Conservation (phyloP, 2,329 filamentous ascomycete species). For the Xylariaceae sp. region DNA sequence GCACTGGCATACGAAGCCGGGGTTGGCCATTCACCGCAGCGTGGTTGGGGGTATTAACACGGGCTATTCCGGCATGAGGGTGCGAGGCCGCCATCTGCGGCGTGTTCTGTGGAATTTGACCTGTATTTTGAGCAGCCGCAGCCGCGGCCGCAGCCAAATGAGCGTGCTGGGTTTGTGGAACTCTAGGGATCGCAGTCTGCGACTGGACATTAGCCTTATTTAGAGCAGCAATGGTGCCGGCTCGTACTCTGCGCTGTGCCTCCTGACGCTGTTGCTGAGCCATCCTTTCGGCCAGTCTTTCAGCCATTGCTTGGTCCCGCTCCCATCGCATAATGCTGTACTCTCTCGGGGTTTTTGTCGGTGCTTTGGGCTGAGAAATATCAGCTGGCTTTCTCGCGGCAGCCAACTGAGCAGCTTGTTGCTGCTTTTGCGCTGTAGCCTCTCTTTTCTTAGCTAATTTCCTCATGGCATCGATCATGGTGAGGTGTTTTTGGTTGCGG, state of each 20-base stretch:
- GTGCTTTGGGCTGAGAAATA: constrained; percentile 43
- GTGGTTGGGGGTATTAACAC: constrained; percentile 43
- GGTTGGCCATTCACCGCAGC: constrained; percentile 44
- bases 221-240: constrained; percentile 19
- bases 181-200: constrained; percentile 44
- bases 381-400: constrained; percentile 80
- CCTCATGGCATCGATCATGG: constrained; percentile 88
- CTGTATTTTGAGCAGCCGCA: constrained; percentile 34
- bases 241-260: constrained; percentile 51
- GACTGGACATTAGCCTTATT: constrained; percentile 28
- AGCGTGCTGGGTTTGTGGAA: constrained; percentile 42
- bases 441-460: constrained; percentile 95
- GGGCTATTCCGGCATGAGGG: constrained; percentile 36
- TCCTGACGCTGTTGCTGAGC: constrained; percentile 53
- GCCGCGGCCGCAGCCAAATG: constrained; percentile 41
- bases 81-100: constrained; percentile 34
- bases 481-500: constrained; percentile 79
- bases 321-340: constrained; percentile 89
- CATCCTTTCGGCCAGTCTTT: constrained; percentile 58
- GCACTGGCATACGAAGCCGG: constrained; percentile 51
- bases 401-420: constrained; percentile 71
- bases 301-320: constrained; percentile 65
- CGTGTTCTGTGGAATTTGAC: constrained; percentile 36
- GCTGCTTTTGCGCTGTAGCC: constrained; percentile 77
- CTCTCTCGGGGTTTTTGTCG: constrained; percentile 75